Evolutionary conservation across 1,284 basidiomycete genomes (phyloP), one percentile per base, ranked within the genome.

Genomic region (Inonotus hispidus): DNA sequence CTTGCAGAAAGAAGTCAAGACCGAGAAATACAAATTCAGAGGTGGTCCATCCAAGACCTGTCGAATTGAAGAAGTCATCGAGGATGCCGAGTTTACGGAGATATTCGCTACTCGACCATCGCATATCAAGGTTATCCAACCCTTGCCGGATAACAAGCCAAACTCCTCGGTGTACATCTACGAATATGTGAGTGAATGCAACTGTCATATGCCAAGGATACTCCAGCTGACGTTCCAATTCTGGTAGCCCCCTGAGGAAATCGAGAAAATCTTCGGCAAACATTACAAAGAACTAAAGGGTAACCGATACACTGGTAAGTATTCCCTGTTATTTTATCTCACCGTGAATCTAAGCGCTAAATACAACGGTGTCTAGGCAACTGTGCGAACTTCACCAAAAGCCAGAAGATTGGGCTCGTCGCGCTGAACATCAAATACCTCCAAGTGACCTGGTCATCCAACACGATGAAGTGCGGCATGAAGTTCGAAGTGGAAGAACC

Each of bases 1-100:
- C 32, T 59, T 77, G 37, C 77, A 78, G 66, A 78, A 76, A 60
- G 75, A 77, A 62, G 75, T 75, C 64, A 78, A 77, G 67, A 69
- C 69, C 4, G 75, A 75, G 59, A 64, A 60, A 7, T 68, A 71
- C 66, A 79, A 79, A 62, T 78, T 77, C 68, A 74, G 77, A 66
- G 74, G 76, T 43, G 61, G 68, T 0, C 38, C 29, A 16, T 14
- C 66, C 11, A 75, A 75, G 66, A 71, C 67, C 1, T 71, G 76
- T 65, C 75, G 75, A 56, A 67, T 76, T 56, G 73, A 76, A 60
- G 73, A 76, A 60, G 68, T 78, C 37, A 68, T 72, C 52, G 71
- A 74, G 58, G 64, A 66, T 39, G 65, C 65, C 41, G 76, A 77
- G 59, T 77, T 77, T 60, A 66, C 74, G 27, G 59, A 67, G 32